Conservation (phyloP, 1,284 basidiomycete genomes). For the Ganoderma sp. region DNA sequence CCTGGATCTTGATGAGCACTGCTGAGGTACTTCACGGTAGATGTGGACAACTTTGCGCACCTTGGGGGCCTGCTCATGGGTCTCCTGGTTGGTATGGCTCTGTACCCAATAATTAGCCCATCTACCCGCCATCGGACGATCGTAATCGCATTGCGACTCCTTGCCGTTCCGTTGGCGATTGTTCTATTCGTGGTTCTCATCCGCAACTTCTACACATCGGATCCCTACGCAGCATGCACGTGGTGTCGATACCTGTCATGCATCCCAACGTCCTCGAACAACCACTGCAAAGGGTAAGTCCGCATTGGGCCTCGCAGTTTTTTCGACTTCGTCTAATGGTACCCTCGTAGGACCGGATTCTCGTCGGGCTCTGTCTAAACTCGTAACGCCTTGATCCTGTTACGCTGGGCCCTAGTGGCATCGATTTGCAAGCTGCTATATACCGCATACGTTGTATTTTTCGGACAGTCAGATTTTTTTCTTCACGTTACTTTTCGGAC, state of each 20-base stretch:
- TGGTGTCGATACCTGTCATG: conserved; percentile 93
- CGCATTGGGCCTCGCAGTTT: neutral
- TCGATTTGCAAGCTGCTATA: neutral
- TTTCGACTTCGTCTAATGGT: neutral
- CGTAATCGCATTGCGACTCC: conserved; percentile 75
- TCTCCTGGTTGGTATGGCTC: conserved; percentile 77
- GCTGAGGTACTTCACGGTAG: conserved; percentile 42
- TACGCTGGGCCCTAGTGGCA: neutral
- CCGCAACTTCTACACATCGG: conserved; percentile 88
- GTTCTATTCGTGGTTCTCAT: conserved; percentile 84
- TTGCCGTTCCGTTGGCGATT: conserved; percentile 76
- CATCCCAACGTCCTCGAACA: conserved; percentile 79
- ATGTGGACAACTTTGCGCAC: conserved; percentile 83
- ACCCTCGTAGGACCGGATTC: conserved; percentile 6
- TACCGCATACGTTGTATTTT: conserved; percentile 1
- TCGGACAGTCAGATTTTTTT: conserved; percentile 1
- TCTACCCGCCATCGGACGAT: conserved; percentile 77
- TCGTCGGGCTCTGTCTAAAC: conserved; percentile 4
- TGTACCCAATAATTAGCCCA: conserved; percentile 89
- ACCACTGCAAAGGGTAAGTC: conserved; percentile 73
- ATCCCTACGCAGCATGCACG: conserved; percentile 86
- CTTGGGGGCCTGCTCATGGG: conserved; percentile 86
- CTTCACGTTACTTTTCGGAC: neutral
- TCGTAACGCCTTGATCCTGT: neutral
- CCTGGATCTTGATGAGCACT: conserved; percentile 9